Evolutionary conservation across 192 early-diverging fungal species (phyloP), one percentile per base, ranked within the genome.

Genomic region (Coemansia sp.): DNA sequence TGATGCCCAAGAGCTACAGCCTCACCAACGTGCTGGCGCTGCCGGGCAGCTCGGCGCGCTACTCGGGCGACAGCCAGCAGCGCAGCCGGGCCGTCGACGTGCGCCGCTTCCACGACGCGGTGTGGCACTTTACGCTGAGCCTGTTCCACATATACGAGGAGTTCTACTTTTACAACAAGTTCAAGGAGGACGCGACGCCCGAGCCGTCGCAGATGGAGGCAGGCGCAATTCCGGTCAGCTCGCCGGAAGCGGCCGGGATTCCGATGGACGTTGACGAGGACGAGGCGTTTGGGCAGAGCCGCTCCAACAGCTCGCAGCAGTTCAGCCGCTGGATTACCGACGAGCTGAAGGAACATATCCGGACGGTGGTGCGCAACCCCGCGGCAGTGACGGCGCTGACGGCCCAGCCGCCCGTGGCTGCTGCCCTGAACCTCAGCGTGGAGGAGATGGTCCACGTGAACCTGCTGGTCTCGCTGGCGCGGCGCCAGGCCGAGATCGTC

Each of bases 41-140:
- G 32, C 32, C 41, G 20, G 28, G 30, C 36, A 23, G 12, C 46
- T 8, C 47, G 6, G 14, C 32, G 10, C 15, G 32, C 2, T 23
- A 49, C 16, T n/a, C 51, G 28, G 47, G 21, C 23, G 45, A 47
- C 23, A 47, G 21, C 45, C 45, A 47, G 12, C n/a, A 28, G 23
- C 45, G 51, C 40, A 11, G 39, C 20, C 56, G 57, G 17, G 38
- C 47, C 8, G 34, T 63, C 11, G 64, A 74, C 21, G 49, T 62
- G 38, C 71, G 71, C 8, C 64, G 52, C 36, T 68, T 75, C 64
- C 65, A 75, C 31, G 71, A 75, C 28, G 71, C 71, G 7, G 43
- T 75, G 38, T 75, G 71, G 71, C 71, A 75, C 45, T 75, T 64
- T 43, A 75, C 71, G 41, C 56, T 75, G 44, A 68, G 71, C 39